phyloP scores from a whole-genome alignment of 208 protist species.

The Acanthamoeba triangularis region DNA sequence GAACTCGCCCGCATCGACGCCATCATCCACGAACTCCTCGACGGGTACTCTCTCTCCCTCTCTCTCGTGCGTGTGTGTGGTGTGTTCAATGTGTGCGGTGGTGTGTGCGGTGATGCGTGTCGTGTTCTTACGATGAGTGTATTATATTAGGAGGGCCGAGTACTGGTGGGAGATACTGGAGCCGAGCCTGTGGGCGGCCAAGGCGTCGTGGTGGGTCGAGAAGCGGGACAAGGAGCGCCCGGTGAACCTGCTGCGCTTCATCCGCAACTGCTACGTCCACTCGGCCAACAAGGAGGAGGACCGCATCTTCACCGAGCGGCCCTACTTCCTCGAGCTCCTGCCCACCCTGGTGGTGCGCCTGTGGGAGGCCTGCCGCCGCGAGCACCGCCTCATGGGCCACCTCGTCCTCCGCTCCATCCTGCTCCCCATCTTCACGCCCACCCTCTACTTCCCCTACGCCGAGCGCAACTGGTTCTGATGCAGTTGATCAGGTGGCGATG shows the following conservation, averaged over 20 bases:
- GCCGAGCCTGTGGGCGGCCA: background rate
- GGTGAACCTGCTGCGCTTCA: background rate
- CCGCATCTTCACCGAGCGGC: conserved; percentile 44
- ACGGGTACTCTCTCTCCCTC: background rate
- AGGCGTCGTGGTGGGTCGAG: background rate
- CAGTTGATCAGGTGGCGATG: background rate
- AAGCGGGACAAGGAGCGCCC: background rate
- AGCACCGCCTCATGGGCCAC: conserved; percentile 22
- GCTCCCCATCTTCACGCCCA: conserved; percentile 17
- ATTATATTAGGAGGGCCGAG: background rate
- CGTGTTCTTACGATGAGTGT: background rate
- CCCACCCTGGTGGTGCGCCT: conserved; percentile 25
- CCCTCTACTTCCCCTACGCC: conserved; percentile 51
- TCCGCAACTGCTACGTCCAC: conserved; percentile 34
- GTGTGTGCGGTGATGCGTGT: too few relatives aligned
- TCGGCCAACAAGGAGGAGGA: background rate
- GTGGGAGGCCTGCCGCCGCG: conserved; percentile 2
- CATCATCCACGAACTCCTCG: background rate
- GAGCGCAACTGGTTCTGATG: conserved; percentile 5
- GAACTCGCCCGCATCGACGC: background rate
- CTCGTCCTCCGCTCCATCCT: conserved; percentile 35
- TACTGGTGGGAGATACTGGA: background rate
- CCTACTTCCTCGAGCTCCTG: conserved; percentile 45
- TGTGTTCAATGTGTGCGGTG: background rate
- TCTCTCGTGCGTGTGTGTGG: too few relatives aligned